Percentiles rank a stretch among this genome's conserved stretches.
Conservation (phyloP, 306 rosid species). For the Bauhinia variegata region DNA sequence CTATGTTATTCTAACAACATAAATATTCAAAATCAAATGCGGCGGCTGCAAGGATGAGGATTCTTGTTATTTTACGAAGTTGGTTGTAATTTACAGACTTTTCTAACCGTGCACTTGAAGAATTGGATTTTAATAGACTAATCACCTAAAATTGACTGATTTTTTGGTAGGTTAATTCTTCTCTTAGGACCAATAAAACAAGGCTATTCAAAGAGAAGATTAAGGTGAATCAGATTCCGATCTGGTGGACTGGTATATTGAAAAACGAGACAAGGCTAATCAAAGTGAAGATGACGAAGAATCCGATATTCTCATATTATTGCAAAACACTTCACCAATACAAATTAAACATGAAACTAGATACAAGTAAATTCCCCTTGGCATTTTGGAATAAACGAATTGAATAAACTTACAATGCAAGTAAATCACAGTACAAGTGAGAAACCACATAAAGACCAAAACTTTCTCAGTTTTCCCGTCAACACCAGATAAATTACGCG, state of each 20-base stretch:
- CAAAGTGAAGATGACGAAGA: neutral
- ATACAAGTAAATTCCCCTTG: neutral
- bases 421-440: too few species aligned
- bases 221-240: too few species aligned
- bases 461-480: neutral
- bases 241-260: too few species aligned
- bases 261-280: neutral
- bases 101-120: constrained; percentile 4
- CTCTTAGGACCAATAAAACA: constrained; percentile 1
- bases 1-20: neutral
- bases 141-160: neutral
- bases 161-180: neutral
- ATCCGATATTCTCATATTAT: too few species aligned
- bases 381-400: constrained; percentile 5
- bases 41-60: constrained; percentile 2
- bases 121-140: constrained; percentile 7
- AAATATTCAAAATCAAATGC: constrained; percentile 19
- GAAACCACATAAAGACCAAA: neutral
- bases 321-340: neutral
- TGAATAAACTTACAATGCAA: constrained; percentile 4
- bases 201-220: too few species aligned
- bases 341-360: neutral
- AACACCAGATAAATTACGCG: neutral
- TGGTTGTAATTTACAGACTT: constrained; percentile 14
- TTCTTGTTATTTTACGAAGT: constrained; percentile 30